Evolutionary conservation across 2,329 filamentous ascomycete genomes (phyloP), one percentile per base, ranked within the genome.

Genomic region (Teratosphaeria nubilosa): DNA sequence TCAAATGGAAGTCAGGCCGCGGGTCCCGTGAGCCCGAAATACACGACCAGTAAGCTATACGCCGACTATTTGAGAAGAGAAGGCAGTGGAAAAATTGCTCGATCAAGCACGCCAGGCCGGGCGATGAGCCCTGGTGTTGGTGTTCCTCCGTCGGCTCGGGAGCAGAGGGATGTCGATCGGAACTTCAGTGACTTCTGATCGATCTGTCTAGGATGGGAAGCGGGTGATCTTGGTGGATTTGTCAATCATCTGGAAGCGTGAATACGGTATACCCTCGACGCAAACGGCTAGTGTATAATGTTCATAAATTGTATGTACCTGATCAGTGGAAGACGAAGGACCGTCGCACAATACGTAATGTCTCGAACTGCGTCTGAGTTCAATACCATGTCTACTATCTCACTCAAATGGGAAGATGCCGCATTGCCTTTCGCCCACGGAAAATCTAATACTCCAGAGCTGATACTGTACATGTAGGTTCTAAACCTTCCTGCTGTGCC

Each of bases 1-100:
- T 37, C 34, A 3, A 13, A 13, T 22, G 41, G 41, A 22, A n/a
- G 20, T 48, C 20, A 20, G n/a, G 10, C 16, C 53, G 34, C 54
- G 52, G 62, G 57, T 20, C 60, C 53, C 24, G 63, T 57, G n/a
- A 61, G 56, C 45, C 58, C 60, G 48, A 32, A 59, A 20, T 69
- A 65, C 45, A 68, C 65, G 34, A 63, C 65, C 5, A 66, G 66
- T 34, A 71, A 69, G 51, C 56, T 73, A 34, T 74, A 74, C 59
- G 68, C 69, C n/a, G 69, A 73, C 53, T 73, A 74, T 55, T 56
- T 73, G 56, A 64, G 66, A 22, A 51, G 68, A 0, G 68, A 71
- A 58, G 68, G 69, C 9, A 48, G 41, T 22, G 9, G 16, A 5
- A n/a, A 16, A 48, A 22, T 10, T 13, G 34, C 41, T 20, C 41